Evolutionary conservation across 129 eudicot genomes (phyloP).

Genomic region (Pulicaria dysenterica): DNA sequence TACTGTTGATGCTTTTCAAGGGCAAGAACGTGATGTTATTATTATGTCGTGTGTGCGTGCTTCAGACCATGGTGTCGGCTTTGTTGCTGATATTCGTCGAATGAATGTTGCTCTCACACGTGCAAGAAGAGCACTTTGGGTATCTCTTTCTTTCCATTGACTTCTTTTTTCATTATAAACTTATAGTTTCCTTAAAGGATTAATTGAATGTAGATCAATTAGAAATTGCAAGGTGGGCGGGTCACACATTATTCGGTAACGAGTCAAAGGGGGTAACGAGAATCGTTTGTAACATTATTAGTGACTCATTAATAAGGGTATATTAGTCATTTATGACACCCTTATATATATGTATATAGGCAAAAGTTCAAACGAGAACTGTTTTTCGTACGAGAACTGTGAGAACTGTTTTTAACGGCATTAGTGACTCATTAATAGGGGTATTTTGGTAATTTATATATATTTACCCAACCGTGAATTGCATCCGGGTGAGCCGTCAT

Average conservation of each 20-base stretch:
- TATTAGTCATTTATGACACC: too few species aligned
- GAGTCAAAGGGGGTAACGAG: neutral
- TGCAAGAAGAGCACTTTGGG: constrained; percentile 92
- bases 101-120: constrained; percentile 99
- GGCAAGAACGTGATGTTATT: constrained; percentile 99
- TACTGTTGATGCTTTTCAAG: constrained; percentile 98
- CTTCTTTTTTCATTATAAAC: neutral
- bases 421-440: too few species aligned
- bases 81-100: constrained; percentile 95
- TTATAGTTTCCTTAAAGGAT: neutral
- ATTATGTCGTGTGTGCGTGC: constrained; percentile 99
- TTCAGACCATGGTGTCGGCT: constrained; percentile 90
- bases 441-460: too few species aligned
- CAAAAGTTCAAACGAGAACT: too few species aligned
- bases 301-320: too few species aligned
- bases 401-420: too few species aligned
- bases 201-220: neutral
- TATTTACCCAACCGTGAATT: too few species aligned
- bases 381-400: too few species aligned
- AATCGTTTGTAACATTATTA: too few species aligned
- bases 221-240: neutral
- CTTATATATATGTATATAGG: too few species aligned
- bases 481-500: too few species aligned
- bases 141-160: constrained; percentile 5
- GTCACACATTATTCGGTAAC: neutral